Base-by-base conservation (phyloP, 2,329 filamentous ascomycete species). In the Davidsoniella eucalypti region DNA sequence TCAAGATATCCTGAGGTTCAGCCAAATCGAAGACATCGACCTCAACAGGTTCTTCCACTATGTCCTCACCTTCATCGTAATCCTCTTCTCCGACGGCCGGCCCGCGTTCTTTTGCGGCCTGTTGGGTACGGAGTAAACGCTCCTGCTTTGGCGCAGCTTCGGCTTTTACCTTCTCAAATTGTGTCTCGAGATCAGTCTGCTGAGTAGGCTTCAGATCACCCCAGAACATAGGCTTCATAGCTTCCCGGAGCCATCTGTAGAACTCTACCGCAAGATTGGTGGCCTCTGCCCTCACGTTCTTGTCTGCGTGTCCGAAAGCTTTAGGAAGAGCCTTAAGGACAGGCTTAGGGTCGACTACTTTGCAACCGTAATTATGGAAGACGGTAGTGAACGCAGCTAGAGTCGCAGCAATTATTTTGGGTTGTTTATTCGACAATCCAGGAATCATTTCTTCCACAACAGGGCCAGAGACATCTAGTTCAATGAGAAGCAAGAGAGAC, bases 191-290 rank as follows among this genome's bases (percentile, higher is more conserved):
- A 61, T 98, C 93, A 54, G 82, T 79, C 64, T 98, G 92, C 61
- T 98, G 92, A 0, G 94, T 90, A 0, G 90, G 84, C 63, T 98
- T 98, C 54, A 98, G 66, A 53, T 98, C 92, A 42, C 76, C 79
- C 88, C 92, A 98, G 63, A 98, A 96, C 65, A 96, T 82, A 37
- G 90, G 87, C 63, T 98, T 98, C 80, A 98, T 95, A 9, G 90
- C 90, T 56, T 98, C 92, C 57, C 90, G 84, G 33, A 98, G 72
- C 92, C 93, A 98, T 65, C 92, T 75, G 65, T 98, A 98, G 52
- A 98, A 77, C 62, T 98, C 93, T 44, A 95, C 86, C 0, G 90
- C 84, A 52, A 98, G 70, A 58, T 83, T 87, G 44, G 92, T 92
- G 25, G 88, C 87, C 63, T 95, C 92, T 3, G 88, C 87, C 65